Evolutionary conservation across 768 basidiomycete genomes (phyloP).

Genomic region (Goffeauzyma gilvescens): DNA sequence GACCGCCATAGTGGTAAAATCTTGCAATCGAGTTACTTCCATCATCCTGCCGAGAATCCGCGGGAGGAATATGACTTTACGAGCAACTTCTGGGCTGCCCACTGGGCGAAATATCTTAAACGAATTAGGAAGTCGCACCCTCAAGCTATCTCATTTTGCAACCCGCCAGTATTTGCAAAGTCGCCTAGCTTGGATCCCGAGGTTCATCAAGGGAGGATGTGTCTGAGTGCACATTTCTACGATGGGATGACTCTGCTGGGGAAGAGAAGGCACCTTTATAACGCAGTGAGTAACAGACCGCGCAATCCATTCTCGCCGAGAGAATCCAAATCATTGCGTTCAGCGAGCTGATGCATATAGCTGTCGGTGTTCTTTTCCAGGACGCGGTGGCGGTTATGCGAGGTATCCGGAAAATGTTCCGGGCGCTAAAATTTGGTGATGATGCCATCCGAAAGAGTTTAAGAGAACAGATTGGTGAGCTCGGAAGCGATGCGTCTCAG

Average conservation of each 20-base stretch:
- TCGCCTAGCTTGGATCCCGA: slow-evolving; percentile 23
- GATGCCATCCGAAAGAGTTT: slow-evolving; percentile 58
- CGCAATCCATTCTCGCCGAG: no score
- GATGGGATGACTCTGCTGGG: slow-evolving; percentile 32
- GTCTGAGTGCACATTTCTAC: slow-evolving; percentile 26
- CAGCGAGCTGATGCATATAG: slow-evolving; percentile 58
- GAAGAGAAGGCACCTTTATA: slow-evolving; percentile 31
- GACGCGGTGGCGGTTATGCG: neutral
- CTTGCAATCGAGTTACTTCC: slow-evolving; percentile 22
- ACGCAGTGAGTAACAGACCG: neutral
- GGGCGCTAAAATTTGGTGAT: slow-evolving; percentile 68
- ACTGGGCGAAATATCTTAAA: slow-evolving; percentile 20
- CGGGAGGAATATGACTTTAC: slow-evolving; percentile 15
- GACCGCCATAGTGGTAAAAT: slow-evolving; percentile 15
- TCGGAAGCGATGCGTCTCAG: neutral
- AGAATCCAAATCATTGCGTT: slow-evolving; percentile 30
- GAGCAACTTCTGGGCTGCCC: slow-evolving; percentile 21
- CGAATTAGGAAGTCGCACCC: slow-evolving; percentile 20
- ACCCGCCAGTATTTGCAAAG: slow-evolving; percentile 25
- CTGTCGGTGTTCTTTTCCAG: slow-evolving; percentile 1
- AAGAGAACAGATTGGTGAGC: slow-evolving; percentile 52
- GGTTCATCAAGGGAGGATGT: slow-evolving; percentile 18
- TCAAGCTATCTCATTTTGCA: slow-evolving; percentile 29
- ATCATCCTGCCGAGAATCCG: slow-evolving; percentile 10
- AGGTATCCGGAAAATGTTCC: slow-evolving; percentile 39